Evolutionary conservation across 805 yeast species (phyloP), one percentile per base, ranked within the genome.

Genomic region (Cyberlindnera nakhonratchasimensis): DNA sequence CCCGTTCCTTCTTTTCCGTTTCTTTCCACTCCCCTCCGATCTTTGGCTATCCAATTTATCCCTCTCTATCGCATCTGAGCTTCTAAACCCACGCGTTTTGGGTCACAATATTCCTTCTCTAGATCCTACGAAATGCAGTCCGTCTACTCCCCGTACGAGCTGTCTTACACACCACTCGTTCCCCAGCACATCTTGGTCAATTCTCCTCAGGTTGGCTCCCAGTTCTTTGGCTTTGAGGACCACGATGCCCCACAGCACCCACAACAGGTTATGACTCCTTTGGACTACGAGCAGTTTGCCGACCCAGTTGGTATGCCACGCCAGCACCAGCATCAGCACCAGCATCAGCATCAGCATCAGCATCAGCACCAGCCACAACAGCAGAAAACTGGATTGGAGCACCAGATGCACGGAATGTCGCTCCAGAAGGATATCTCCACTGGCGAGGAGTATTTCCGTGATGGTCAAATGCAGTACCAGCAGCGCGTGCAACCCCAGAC

Each of bases 101-200:
- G 25, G 8, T 23, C 25, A 23, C 21, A 22, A 12, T 25, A 21
- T 14, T 30, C 18, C 34, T 32, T 20, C 5, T 32, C 34, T 32
- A 8, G 25, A 17, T 32, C 34, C 6, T 20, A 18, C 18, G 18
- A 20, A 16, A 11, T 56, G 61, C 59, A 55, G 43, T 54, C 58
- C 17, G 25, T 53, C 11, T 57, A 57, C 44, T 43, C 50, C 17
- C 52, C 49, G 11, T 54, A 53, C 36, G 61, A 57, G 11, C 29
- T 53, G 24, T 44, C 55, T 19, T 57, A 51, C 39, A 43, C 54
- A 2, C 54, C 54, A 6, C 29, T 57, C 39, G 49, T 53, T 3
- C 55, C 58, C 5, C 62, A 57, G 39, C 58, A 55, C 34, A 33
- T 56, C 31, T 34, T 56, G 12, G 47, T 57, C 23, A 46, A 43